Evolutionary conservation across 1,284 basidiomycete genomes (phyloP), one percentile per base, ranked within the genome.

Genomic region (Mycosarcoma maydis): DNA sequence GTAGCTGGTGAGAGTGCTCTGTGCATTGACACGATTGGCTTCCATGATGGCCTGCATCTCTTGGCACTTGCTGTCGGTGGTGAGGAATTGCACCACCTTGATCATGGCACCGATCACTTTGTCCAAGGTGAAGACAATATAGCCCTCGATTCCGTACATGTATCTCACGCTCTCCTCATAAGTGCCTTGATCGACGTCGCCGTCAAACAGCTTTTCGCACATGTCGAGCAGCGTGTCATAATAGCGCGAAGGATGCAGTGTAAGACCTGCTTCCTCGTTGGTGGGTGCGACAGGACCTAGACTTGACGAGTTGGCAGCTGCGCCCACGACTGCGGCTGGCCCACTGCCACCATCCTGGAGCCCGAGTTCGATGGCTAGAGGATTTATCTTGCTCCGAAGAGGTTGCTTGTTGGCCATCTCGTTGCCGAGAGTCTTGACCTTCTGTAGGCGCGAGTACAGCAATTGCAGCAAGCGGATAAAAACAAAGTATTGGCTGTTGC

Each of bases 101-200:
- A 80, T 66, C 34, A 81, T 54, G 19, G 74, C 76, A 3, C 90
- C 90, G 50, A 95, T 88, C 44, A 95, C 86, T 82, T 95, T 93
- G 84, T 97, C 94, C n/a, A 96, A 84, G 0, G 94, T 96, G 80
- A 95, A 96, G 77, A 92, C 87, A 77, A 90, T 90, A 82, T 92
- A 95, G 74, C 93, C 94, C 86, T 93, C 91, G 70, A 90, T 94
- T 29, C 93, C 92, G 85, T 95, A 98, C 87, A 98, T 94, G 87
- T 92, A 92, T 59, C 96, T 85, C 86, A 96, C 89, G 75, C 92
- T 91, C 81, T 98, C 95, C 82, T 98, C 96, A 78, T 93, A 98
- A 17, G 89, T 88, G 26, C 86, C 85, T 77, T 90, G 90, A 83
- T 98, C 95, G 65, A 98, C 86, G 78, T 98, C 94, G 61, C 88